A percentile compares a stretch with the other conserved stretches of the same genome.
These are phyloP conservation scores for Chaetomiaceae sp. DNA, from an alignment of 2,329 filamentous ascomycete genomes.

Conservation along the genomic window DNA sequence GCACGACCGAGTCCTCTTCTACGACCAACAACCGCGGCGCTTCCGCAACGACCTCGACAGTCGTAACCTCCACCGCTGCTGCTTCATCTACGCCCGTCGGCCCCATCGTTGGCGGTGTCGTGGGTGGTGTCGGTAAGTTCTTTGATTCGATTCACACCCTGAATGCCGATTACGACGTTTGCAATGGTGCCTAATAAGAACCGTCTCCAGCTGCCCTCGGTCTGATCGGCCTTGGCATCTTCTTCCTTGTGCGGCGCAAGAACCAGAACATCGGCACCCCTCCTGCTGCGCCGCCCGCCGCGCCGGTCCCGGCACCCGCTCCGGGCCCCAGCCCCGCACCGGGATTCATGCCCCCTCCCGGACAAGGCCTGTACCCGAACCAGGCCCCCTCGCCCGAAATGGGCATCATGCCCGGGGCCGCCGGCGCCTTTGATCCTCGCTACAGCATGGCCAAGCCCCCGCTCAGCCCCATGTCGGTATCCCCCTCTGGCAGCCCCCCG, in stretches of 20 bases:
- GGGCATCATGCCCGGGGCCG: background rate
- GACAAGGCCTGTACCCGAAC: slow-evolving; percentile 1
- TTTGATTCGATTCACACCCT: no score
- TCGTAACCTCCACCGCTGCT: background rate
- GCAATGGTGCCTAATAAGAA: no score
- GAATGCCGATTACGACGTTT: no score
- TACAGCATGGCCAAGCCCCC: slow-evolving; percentile 14
- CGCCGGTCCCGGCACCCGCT: background rate
- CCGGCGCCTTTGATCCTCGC: slow-evolving; percentile 3
- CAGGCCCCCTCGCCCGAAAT: background rate
- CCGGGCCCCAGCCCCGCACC: background rate
- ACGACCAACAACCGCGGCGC: no score
- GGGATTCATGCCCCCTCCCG: slow-evolving; percentile 1
- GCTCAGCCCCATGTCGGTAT: background rate
- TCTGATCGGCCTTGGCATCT: slow-evolving; percentile 14
- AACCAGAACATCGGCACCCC: background rate
- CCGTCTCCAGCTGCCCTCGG: slow-evolving; percentile 15
- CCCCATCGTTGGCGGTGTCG: slow-evolving; percentile 20
- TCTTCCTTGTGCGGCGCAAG: slow-evolving; percentile 17
- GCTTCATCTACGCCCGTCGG: slow-evolving; percentile 10
- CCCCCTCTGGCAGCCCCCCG: background rate
- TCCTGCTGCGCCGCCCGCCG: no score
- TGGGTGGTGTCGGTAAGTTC: slow-evolving; percentile 20
- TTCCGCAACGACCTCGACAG: background rate
- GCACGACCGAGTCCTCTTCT: slow-evolving; percentile 17